These are phyloP conservation scores for Claviceps monticola DNA, from an alignment of 2,329 filamentous ascomycete genomes.

Conservation along the genomic window DNA sequence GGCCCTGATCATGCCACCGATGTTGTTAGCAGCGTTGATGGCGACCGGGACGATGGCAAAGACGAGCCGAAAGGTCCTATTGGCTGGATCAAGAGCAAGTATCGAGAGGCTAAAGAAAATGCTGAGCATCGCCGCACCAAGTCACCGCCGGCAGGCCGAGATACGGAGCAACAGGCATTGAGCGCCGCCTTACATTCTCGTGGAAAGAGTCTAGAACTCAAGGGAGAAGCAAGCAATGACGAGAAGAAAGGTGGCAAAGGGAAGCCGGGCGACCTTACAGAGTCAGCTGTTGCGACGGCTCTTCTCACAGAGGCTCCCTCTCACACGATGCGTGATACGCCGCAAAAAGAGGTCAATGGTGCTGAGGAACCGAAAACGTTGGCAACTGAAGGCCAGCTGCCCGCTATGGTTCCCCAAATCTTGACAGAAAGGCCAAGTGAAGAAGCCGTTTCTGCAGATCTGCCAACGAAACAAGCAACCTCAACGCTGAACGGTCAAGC, in stretches of 20 bases:
- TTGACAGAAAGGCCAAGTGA: neutral
- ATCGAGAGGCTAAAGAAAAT: slow-evolving; percentile 44
- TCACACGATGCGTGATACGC: neutral
- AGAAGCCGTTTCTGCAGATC: too few species aligned
- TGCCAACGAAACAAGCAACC: too few species aligned
- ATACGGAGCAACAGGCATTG: slow-evolving; percentile 15
- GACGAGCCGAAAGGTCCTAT: slow-evolving; percentile 39
- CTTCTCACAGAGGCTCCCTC: neutral
- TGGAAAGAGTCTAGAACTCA: slow-evolving; percentile 36
- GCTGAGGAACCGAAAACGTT: neutral
- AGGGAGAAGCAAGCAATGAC: slow-evolving; percentile 20
- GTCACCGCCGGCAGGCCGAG: slow-evolving; percentile 32
- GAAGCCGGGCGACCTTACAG: neutral
- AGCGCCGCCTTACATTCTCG: slow-evolving; percentile 20
- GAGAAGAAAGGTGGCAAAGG: slow-evolving; percentile 7
- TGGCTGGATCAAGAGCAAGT: slow-evolving; percentile 46
- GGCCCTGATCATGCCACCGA: slow-evolving; percentile 22
- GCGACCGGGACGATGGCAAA: slow-evolving; percentile 23
- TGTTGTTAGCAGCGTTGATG: slow-evolving; percentile 24
- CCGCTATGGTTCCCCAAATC: neutral
- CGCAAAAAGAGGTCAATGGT: neutral
- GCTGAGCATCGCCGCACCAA: slow-evolving; percentile 41
- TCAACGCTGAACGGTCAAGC: too few species aligned
- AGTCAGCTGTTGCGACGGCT: neutral
- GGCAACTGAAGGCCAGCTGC: neutral